These are phyloP conservation scores for Solanum etuberosum DNA, from an alignment of 257 asterid genomes.

Conservation along the genomic window DNA sequence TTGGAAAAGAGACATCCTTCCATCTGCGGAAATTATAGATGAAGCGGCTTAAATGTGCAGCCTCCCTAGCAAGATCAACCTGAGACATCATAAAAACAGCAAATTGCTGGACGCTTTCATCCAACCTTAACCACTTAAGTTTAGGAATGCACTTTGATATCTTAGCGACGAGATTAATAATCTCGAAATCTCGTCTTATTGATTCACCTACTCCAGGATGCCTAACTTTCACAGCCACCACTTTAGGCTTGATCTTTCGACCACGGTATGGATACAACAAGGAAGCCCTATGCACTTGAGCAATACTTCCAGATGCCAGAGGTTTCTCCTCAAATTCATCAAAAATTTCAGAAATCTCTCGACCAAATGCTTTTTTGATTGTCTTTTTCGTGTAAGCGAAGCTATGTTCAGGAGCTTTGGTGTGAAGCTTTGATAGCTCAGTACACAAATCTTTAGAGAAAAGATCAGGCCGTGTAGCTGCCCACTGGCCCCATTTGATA, in stretches of 20 bases:
- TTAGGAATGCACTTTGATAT: slow-evolving; percentile 1
- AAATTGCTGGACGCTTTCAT: background rate
- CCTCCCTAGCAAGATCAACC: slow-evolving; percentile 3
- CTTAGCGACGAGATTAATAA: background rate
- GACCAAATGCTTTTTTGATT: background rate
- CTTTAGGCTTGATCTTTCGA: background rate
- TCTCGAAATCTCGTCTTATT: background rate
- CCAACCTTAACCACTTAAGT: slow-evolving; percentile 4
- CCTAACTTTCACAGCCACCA: background rate
- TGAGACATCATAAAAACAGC: slow-evolving; percentile 9
- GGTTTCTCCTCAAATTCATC: background rate
- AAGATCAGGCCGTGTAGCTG: slow-evolving; percentile 3
- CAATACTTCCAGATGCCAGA: slow-evolving; percentile 3
- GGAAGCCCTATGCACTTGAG: slow-evolving; percentile 1
- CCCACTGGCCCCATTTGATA: slow-evolving; percentile 1
- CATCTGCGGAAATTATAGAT: slow-evolving; percentile 3
- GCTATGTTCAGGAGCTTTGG: slow-evolving; percentile 3
- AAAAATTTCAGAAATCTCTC: background rate
- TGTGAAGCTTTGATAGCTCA: slow-evolving; percentile 3
- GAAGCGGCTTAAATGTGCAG: slow-evolving; percentile 5
- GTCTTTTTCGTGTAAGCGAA: slow-evolving; percentile 2
- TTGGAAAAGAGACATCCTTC: slow-evolving; percentile 5
- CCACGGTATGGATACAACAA: background rate
- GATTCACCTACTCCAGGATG: slow-evolving; percentile 6
- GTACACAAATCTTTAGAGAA: background rate